Base-by-base conservation (phyloP, 306 rosid species). In the Sesbania bispinosa region DNA sequence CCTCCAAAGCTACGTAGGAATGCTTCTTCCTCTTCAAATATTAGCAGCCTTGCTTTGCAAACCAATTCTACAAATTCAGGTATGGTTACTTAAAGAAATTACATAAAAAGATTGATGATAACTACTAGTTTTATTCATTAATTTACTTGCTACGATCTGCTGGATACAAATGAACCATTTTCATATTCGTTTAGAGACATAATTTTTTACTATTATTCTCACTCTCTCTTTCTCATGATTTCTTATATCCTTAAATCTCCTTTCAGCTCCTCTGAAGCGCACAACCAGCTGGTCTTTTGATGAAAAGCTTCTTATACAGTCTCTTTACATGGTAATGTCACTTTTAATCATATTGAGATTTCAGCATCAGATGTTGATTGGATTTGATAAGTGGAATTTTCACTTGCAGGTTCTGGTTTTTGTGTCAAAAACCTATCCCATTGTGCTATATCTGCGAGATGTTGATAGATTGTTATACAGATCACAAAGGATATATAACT, bases 221-320 rank as follows among this genome's bases (percentile, higher is more conserved):
- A n/a, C n/a, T n/a, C 43, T n/a, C n/a, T 14, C 39, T 50, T 20
- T 66, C 13, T 67, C 47, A 38, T 23, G 29, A 15, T 63, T 20
- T n/a, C n/a, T 38, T 60, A n/a, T 36, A 23, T 30, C 19, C 32
- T 52, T 29, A 55, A 29, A 62, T 52, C 29, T 67, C 59, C 57
- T 10, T 79, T 54, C 70, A 95, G 97, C 76, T 69, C 75, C 89
- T 72, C 83, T 83, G 71, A 94, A 78, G 84, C 96, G 86, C 81
- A 78, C 85, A 47, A 81, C 80, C 81, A 91, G 97, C 81, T 95
- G 96, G 99, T 85, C 95, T 38, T 91, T 95, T 45, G 96, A 95
- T 6, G 99, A 95, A 80, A 91, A 78, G 73, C 89, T 95, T 74
- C 88, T 95, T 47, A 81, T 91, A 66, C 99, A 88, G 58, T 75